Base-by-base conservation (phyloP, 371 early-diverging fungal species). In the Actinomortierella ambigua region DNA sequence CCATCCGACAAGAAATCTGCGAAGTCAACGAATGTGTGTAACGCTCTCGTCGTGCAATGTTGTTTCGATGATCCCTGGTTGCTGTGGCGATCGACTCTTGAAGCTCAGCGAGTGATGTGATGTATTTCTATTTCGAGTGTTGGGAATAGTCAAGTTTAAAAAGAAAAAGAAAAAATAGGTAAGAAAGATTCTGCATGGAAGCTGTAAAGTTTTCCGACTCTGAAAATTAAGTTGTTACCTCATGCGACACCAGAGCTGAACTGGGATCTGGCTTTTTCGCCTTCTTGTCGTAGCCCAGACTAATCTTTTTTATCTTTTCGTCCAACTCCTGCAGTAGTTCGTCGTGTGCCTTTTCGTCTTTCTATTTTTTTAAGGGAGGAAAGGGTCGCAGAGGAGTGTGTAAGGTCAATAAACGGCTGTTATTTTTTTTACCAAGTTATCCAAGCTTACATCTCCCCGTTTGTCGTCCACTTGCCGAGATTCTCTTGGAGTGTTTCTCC, bases 71-170 rank as follows among this genome's bases (percentile, higher is more conserved):
- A 24, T 73, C 75, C 51, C 46, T 49, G 23, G 66, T 73, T 18
- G 75, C 57, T 11, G 47, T 50, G 5, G 68, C 61, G 26, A 73
- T 73, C 8, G 75, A 73, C 14, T 73, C 75, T 50, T 73, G 75
- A 17, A 73, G 50, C 18, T 73, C 75, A 23, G 75, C 44, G 13
- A 73, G 57, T 3, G 75, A 63, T 4, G 67, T 60, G 2, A 73
- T 73, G 28, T 73, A 73, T 73, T 73, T 73, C 75, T 73, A 26
- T 24, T 44, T n/a, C n/a, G n/a, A n/a, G n/a, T n/a, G n/a, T n/a
- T n/a, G n/a, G n/a, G n/a, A n/a, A n/a, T n/a, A n/a, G n/a, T n/a
- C n/a, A n/a, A n/a, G n/a, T n/a, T 42, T 17, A 22, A 22, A 14
- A n/a, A 22, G 17, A 13, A 34, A 13, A 20, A 14, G n/a, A 44